A percentile compares a stretch with the other conserved stretches of the same genome.
Conservation (phyloP, 140 eudicot genomes). For the Flaveria floridana region DNA sequence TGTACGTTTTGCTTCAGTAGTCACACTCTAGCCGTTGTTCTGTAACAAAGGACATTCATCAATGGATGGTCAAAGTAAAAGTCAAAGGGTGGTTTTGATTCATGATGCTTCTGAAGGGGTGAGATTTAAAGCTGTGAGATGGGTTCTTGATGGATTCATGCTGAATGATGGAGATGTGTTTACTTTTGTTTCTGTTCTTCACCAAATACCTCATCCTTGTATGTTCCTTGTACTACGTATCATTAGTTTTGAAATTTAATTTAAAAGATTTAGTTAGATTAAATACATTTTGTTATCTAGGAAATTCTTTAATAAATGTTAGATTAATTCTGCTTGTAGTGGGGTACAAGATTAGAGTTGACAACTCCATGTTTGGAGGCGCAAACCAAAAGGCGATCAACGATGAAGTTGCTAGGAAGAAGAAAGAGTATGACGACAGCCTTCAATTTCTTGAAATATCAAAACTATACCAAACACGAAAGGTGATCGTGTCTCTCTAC, state of each 20-base stretch:
- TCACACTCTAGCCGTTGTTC: background rate
- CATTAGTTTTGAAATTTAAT: background rate
- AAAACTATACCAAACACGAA: conserved; percentile 33
- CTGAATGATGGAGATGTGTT: conserved; percentile 45
- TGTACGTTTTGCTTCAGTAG: background rate
- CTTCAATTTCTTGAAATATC: conserved; percentile 39
- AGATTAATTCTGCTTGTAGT: conserved; percentile 34
- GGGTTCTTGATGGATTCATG: conserved; percentile 42
- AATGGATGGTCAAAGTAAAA: conserved; percentile 40
- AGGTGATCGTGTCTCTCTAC: conserved; percentile 24
- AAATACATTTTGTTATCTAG: background rate
- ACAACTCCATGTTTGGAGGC: conserved; percentile 49
- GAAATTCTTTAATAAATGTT: background rate
- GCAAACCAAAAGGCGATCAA: conserved; percentile 39
- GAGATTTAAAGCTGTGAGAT: conserved; percentile 29
- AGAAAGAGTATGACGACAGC: conserved; percentile 36
- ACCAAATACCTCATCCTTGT: conserved; percentile 39
- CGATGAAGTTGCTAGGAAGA: conserved; percentile 42
- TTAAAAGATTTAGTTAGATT: background rate
- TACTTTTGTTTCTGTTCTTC: conserved; percentile 41
- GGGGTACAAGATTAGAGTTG: conserved; percentile 48
- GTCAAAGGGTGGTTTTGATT: conserved; percentile 49
- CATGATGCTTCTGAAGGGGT: conserved; percentile 45
- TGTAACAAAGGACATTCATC: background rate
- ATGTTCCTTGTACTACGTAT: background rate